These are phyloP conservation scores for Didymella keratinophila DNA, from an alignment of 2,329 filamentous ascomycete species.

Conservation along the genomic window DNA sequence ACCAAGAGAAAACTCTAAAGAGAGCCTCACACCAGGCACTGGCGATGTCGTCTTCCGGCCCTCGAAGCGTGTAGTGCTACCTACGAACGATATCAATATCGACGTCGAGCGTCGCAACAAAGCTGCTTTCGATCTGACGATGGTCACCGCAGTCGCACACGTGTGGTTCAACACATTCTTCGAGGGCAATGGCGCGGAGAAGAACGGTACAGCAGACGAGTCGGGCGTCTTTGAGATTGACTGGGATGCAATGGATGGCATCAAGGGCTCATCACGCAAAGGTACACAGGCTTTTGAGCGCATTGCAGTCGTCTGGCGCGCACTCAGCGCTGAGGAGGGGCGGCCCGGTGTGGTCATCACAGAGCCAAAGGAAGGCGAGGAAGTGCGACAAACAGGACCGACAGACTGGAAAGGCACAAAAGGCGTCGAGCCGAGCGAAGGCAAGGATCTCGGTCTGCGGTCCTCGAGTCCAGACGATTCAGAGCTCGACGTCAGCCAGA, in stretches of 20 bases:
- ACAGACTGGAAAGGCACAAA: slow-evolving; percentile 77
- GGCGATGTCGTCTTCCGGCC: slow-evolving; percentile 84
- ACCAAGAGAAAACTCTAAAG: slow-evolving; percentile 29
- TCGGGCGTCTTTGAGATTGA: slow-evolving; percentile 75
- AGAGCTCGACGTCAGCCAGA: slow-evolving; percentile 73
- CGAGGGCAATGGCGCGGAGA: slow-evolving; percentile 79
- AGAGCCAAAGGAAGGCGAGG: slow-evolving; percentile 71
- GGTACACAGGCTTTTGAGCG: slow-evolving; percentile 83
- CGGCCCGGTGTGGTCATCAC: slow-evolving; percentile 60
- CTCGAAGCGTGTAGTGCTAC: slow-evolving; percentile 70
- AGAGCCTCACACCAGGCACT: slow-evolving; percentile 59
- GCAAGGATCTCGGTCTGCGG: slow-evolving; percentile 73
- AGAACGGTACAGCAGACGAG: slow-evolving; percentile 69
- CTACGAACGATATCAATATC: slow-evolving; percentile 88
- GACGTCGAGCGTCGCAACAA: slow-evolving; percentile 87
- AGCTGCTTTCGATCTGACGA: slow-evolving; percentile 76
- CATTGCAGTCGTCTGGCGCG: slow-evolving; percentile 84
- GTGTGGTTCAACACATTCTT: slow-evolving; percentile 98
- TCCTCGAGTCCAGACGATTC: slow-evolving; percentile 64
- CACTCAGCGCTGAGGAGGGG: slow-evolving; percentile 45
- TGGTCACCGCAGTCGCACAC: slow-evolving; percentile 92
- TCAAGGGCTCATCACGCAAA: slow-evolving; percentile 86
- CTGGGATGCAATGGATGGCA: slow-evolving; percentile 88
- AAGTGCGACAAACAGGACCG: slow-evolving; percentile 72
- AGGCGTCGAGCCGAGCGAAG: slow-evolving; percentile 53